These are phyloP conservation scores for Naumovozyma baii DNA, from an alignment of 805 yeast genomes.

Conservation along the genomic window DNA sequence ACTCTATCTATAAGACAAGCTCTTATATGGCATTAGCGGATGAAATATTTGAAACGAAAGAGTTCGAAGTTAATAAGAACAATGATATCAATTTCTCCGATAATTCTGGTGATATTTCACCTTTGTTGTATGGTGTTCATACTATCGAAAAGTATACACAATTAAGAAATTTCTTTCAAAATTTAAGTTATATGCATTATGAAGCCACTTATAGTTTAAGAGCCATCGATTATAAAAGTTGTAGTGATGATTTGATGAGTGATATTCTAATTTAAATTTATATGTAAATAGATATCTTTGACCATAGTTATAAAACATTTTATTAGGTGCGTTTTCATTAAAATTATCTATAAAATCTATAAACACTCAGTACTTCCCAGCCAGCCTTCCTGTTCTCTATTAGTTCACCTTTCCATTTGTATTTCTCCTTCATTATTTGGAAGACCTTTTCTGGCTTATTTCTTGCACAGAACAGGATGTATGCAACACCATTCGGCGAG, in stretches of 20 bases:
- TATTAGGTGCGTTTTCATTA: no score
- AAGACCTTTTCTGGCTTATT: slow-evolving; percentile 66
- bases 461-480: slow-evolving; percentile 83
- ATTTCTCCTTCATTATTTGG: slow-evolving; percentile 32
- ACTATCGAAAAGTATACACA: slow-evolving; percentile 17
- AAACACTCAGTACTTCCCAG: slow-evolving; percentile 83
- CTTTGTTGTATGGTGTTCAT: slow-evolving; percentile 25
- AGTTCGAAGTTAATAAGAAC: slow-evolving; percentile 29
- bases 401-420: slow-evolving; percentile 46
- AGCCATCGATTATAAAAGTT: slow-evolving; percentile 34
- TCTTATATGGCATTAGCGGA: slow-evolving; percentile 37
- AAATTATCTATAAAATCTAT: slow-evolving; percentile 38
- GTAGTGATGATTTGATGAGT: slow-evolving; percentile 45
- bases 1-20: slow-evolving; percentile 39
- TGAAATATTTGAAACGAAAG: slow-evolving; percentile 31
- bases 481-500: slow-evolving; percentile 63
- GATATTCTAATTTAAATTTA: slow-evolving; percentile 40
- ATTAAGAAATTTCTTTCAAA: slow-evolving; percentile 21
- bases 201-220: slow-evolving; percentile 46
- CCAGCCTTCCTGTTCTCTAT: slow-evolving; percentile 76
- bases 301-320: background rate
- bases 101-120: slow-evolving; percentile 13
- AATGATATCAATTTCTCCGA: slow-evolving; percentile 17
- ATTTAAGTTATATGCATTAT: slow-evolving; percentile 24
- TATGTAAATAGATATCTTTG: no score